These are phyloP conservation scores for Pugionium cornutum DNA, from an alignment of 345 rosid species.

Conservation along the genomic window DNA sequence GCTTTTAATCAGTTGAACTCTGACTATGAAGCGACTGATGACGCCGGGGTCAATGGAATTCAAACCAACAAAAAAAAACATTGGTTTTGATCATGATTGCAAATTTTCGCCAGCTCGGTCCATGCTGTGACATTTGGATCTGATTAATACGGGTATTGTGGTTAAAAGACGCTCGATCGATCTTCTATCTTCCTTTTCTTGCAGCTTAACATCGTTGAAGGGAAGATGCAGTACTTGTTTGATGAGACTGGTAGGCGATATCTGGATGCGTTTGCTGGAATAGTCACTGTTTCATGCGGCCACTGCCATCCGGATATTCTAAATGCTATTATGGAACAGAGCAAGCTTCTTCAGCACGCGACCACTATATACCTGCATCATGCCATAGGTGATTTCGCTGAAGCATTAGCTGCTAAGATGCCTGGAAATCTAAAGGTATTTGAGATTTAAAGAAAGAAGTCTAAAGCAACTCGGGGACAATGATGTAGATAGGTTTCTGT, in stretches of 20 bases:
- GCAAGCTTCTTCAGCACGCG: conserved; percentile 87
- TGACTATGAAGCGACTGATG: neutral
- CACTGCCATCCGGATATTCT: conserved; percentile 89
- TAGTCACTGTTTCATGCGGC: conserved; percentile 90
- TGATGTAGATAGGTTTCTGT: neutral
- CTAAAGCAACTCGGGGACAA: conserved; percentile 1
- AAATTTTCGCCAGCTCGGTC: neutral
- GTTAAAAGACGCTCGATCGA: neutral
- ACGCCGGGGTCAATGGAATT: no score
- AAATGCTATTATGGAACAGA: conserved; percentile 71
- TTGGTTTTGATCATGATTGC: neutral
- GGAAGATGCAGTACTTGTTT: conserved; percentile 94
- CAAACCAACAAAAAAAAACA: neutral
- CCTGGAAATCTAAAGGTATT: conserved; percentile 83
- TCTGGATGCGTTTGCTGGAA: conserved; percentile 88
- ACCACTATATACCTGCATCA: conserved; percentile 88
- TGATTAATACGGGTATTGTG: neutral
- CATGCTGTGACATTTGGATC: neutral
- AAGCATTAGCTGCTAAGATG: conserved; percentile 88
- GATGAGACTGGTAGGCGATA: conserved; percentile 81
- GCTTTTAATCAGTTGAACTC: conserved; percentile 3
- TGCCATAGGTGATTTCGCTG: conserved; percentile 82
- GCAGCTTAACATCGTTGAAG: conserved; percentile 91
- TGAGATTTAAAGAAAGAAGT: neutral
- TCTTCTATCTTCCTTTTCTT: neutral